Evolutionary conservation across 305 asterid genomes (phyloP).

Genomic region (Fraxinus ornus): DNA sequence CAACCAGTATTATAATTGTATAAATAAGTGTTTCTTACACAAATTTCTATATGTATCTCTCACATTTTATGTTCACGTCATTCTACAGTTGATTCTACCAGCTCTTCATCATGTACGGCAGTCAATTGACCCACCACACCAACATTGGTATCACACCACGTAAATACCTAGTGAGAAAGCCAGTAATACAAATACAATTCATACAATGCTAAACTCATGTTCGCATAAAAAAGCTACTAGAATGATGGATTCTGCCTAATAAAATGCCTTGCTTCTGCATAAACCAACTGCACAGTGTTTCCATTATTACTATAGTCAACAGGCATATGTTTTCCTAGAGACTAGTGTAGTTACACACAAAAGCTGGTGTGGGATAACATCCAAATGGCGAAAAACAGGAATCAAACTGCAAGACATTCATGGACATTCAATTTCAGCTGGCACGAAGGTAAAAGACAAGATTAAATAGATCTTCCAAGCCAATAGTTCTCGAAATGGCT

Average conservation of each 20-base stretch:
- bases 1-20: neutral
- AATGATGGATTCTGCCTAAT: neutral
- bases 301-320: neutral
- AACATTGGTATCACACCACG: neutral
- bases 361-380: neutral
- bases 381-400: neutral
- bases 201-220: neutral
- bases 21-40: neutral
- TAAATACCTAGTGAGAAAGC: neutral
- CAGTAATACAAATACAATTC: neutral
- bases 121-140: neutral
- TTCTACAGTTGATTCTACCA: neutral
- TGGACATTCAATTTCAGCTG: neutral
- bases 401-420: neutral
- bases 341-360: neutral
- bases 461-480: neutral
- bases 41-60: neutral
- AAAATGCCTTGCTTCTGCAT: neutral
- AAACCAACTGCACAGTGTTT: neutral
- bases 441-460: neutral
- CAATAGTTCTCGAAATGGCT: neutral
- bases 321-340: neutral
- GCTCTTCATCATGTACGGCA: neutral
- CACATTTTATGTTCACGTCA: neutral
- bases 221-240: neutral